A percentile compares a stretch with the other conserved stretches of the same genome.
These are phyloP conservation scores for Coccomyxa sp. DNA, from an alignment of 139 green algal genomes.

Conservation along the genomic window DNA sequence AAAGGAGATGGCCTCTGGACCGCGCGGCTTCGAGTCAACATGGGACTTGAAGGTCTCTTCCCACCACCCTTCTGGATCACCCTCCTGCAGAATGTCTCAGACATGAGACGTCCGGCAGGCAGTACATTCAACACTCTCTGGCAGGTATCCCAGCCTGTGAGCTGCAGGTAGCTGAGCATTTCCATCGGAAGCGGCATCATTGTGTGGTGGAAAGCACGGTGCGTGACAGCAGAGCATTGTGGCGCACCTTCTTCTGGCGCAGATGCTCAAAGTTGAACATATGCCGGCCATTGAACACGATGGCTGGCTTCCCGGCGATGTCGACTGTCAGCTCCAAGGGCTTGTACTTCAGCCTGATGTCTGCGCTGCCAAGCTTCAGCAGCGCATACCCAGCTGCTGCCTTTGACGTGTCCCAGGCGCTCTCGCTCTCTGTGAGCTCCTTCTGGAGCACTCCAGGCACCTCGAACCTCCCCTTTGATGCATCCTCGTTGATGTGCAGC, in stretches of 20 bases:
- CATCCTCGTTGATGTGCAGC: slow-evolving; percentile 71
- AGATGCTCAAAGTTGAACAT: slow-evolving; percentile 89
- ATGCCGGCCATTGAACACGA: slow-evolving; percentile 70
- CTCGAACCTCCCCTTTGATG: slow-evolving; percentile 28
- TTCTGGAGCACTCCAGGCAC: slow-evolving; percentile 69
- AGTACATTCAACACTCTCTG: no score
- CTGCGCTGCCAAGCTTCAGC: slow-evolving; percentile 11
- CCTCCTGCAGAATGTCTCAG: slow-evolving; percentile 57
- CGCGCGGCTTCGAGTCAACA: slow-evolving; percentile 80
- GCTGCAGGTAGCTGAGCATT: no score
- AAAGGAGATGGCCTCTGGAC: slow-evolving; percentile 86
- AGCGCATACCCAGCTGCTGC: slow-evolving; percentile 8
- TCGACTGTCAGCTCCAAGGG: slow-evolving; percentile 60
- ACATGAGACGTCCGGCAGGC: no score
- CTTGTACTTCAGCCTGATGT: slow-evolving; percentile 50
- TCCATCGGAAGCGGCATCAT: no score
- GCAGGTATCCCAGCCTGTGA: no score
- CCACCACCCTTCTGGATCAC: slow-evolving; percentile 79
- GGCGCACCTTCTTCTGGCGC: slow-evolving; percentile 57
- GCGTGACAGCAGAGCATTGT: neutral
- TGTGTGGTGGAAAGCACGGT: no score
- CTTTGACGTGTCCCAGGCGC: slow-evolving; percentile 24
- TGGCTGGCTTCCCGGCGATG: slow-evolving; percentile 24
- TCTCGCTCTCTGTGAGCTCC: slow-evolving; percentile 22
- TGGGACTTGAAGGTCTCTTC: slow-evolving; percentile 89